Conservation (phyloP, 441 rosid species). For the Lepidium campestre region DNA sequence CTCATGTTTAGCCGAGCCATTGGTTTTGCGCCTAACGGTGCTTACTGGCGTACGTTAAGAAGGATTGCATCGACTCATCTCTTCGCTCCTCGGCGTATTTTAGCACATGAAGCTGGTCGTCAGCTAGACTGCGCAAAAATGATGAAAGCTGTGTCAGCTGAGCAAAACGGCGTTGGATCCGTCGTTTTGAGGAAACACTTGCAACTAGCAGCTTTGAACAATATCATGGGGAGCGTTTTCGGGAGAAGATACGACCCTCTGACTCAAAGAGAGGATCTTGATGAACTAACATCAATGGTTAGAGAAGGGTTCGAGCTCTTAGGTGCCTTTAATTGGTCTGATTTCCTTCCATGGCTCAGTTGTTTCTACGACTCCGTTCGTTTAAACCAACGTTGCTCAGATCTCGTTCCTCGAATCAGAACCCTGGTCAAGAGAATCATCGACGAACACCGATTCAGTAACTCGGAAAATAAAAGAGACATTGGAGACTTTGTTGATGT, state of each 20-base stretch:
- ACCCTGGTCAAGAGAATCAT: conserved; percentile 44
- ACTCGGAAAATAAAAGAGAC: conserved; percentile 8
- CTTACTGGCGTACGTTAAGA: conserved; percentile 57
- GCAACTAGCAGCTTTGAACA: conserved; percentile 64
- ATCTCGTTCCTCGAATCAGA: conserved; percentile 64
- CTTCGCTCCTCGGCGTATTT: conserved; percentile 43
- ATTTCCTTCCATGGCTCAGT: conserved; percentile 61
- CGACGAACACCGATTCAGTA: conserved; percentile 37
- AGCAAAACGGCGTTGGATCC: conserved; percentile 32
- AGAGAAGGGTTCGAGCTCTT: conserved; percentile 72
- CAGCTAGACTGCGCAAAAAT: conserved; percentile 42
- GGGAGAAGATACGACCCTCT: conserved; percentile 51
- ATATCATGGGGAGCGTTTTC: conserved; percentile 77
- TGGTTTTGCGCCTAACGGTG: conserved; percentile 64
- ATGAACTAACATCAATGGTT: conserved; percentile 53
- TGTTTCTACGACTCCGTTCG: conserved; percentile 49
- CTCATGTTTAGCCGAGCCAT: conserved; percentile 62
- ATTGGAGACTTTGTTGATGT: conserved; percentile 67
- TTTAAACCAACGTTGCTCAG: conserved; percentile 48
- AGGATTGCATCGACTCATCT: conserved; percentile 51
- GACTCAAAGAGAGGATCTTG: conserved; percentile 27
- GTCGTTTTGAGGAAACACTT: conserved; percentile 54
- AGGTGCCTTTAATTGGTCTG: conserved; percentile 77
- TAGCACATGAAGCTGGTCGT: conserved; percentile 43
- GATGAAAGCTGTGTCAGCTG: conserved; percentile 34